Evolutionary conservation across 2,329 filamentous ascomycete genomes (phyloP), one percentile per base, ranked within the genome.

Genomic region (Sphaerulina vaccinii): DNA sequence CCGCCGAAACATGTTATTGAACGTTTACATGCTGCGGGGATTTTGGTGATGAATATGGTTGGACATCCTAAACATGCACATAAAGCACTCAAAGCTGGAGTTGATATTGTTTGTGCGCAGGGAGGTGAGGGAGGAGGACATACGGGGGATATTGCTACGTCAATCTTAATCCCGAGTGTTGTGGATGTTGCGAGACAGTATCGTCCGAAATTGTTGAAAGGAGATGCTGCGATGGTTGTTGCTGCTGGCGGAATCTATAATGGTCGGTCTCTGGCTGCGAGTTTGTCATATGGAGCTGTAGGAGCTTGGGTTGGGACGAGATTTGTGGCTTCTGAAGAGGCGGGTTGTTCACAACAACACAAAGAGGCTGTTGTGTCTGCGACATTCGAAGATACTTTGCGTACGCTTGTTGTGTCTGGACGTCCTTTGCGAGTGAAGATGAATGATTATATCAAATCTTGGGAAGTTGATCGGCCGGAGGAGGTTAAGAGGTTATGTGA

Each of bases 11-110:
- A 76, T 51, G 82, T 91, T 3, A 86, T 96, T 51, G 83, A 88
- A 61, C 75, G 83, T 39, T 77, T 97, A 38, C 92, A 97, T 66
- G 78, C 79, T 7, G 86, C 87, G 0, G 88, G 87, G 0, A 87
- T 97, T 35, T 68, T 95, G 53, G 79, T 96, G 29, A 96, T 96
- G 90, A 96, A 96, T 70, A 96, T 96, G 91, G 90, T 96, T 16
- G 92, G 92, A 0, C 88, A 91, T 63, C 91, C 92, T 1, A 90
- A 87, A 68, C 92, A 97, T 70, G 91, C 91, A 1, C 81, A 86
- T 68, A 96, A 96, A 74, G 91, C 91, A 2, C 76, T 97, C 3
- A 83, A 90, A 43, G 81, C 86, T 0, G 92, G 92, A 37, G 90
- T 95, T 8, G 92, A 97, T 71, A 85, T 96, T 58, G 81, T 97